Evolutionary conservation across 257 asterid genomes (phyloP), one percentile per base, ranked within the genome.

Genomic region (Nyctanthes arbortristis): DNA sequence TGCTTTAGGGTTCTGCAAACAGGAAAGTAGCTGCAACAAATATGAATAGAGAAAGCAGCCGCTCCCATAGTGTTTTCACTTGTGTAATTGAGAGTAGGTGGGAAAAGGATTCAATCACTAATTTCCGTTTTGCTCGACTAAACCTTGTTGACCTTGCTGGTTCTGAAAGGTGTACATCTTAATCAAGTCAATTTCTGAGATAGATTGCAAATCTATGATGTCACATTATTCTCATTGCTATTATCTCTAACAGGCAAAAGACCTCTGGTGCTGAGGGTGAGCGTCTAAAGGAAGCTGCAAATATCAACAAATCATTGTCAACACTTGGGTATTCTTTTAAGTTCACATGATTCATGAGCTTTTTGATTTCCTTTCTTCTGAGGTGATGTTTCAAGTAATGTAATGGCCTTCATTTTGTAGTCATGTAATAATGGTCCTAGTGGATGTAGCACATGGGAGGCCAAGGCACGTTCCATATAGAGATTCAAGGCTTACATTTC

Each of bases 71-170:
- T 78, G 99, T 93, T 58, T 91, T 93, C 76, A 93, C 97, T 32
- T 93, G 99, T 85, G 97, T 91, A 73, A 91, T 93, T 68, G 97
- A 93, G 82, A 89, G 99, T 75, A 81, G 78, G 57, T 93, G 99
- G 99, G 97, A 89, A 78, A 93, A 88, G 82, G 95, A 89, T 79
- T 91, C 97, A 43, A 63, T 85, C 29, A 79, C 94, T 24, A 93
- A 91, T 80, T 93, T 86, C 67, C 97, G 99, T 57, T 91, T 86
- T 69, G 89, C 99, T 24, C 84, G 97, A 84, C 86, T 93, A 67
- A 93, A 93, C 85, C 96, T 93, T 73, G 99, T 93, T 67, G 99
- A 93, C 77, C 99, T 93, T 69, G 99, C 99, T 76, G 99, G 99
- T 78, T 93, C 99, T 56, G 99, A 93, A 72, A 91, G 99, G 99